Evolutionary conservation across 352 stramenopile species (phyloP).

Genomic region (Phytophthora multivora): DNA sequence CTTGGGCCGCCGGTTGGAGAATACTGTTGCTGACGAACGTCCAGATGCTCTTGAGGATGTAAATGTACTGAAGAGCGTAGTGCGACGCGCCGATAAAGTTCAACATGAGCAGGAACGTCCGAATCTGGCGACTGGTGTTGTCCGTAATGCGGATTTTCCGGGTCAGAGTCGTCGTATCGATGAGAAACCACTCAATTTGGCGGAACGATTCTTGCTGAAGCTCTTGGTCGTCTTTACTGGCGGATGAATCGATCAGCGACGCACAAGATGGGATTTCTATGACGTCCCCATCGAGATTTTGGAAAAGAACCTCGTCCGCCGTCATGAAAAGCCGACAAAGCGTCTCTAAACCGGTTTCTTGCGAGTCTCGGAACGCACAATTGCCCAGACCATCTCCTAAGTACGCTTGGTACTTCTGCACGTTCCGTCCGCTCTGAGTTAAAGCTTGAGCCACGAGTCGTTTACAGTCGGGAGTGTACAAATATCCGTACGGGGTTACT

Average conservation of each 20-base stretch:
- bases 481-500: constrained; percentile 40
- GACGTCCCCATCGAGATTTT: constrained; percentile 23
- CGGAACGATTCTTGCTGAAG: constrained; percentile 31
- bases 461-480: constrained; percentile 44
- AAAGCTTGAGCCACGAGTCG: constrained; percentile 33
- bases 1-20: constrained; percentile 9
- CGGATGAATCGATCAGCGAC: constrained; percentile 10
- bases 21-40: constrained; percentile 32
- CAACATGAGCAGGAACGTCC: constrained; percentile 39
- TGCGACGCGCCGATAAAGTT: constrained; percentile 34
- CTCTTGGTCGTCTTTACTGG: constrained; percentile 5
- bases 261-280: constrained; percentile 21
- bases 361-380: constrained; percentile 42
- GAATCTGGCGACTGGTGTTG: constrained; percentile 48
- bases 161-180: constrained; percentile 24
- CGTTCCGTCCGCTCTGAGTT: constrained; percentile 39
- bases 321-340: constrained; percentile 44
- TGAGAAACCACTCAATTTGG: constrained; percentile 40
- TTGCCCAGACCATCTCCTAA: constrained; percentile 42
- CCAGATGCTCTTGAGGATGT: constrained; percentile 32
- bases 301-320: constrained; percentile 34
- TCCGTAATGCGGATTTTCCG: constrained; percentile 42
- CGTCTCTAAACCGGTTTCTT: constrained; percentile 42
- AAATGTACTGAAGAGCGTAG: constrained; percentile 42
- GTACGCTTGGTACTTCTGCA: constrained; percentile 51